These are phyloP conservation scores for Phalaenopsis equestris DNA, from an alignment of 106 monocot species.

Conservation along the genomic window DNA sequence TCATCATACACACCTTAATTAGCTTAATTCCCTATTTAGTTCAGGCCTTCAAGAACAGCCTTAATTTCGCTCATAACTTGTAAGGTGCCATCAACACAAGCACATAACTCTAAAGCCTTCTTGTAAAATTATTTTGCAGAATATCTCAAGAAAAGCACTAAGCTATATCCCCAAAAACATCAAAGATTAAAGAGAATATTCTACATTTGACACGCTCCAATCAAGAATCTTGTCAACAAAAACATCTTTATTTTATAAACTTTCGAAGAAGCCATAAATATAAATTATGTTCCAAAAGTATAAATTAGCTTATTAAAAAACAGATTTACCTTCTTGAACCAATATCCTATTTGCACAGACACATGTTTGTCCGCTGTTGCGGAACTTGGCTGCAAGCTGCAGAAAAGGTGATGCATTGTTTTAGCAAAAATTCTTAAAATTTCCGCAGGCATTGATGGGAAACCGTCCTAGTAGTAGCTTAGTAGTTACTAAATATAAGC, in stretches of 20 bases:
- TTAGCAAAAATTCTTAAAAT: conserved; percentile 1
- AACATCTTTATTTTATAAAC: background rate
- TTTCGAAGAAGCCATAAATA: background rate
- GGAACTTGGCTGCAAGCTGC: conserved; percentile 90
- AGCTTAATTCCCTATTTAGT: too few species aligned
- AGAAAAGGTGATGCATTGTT: conserved; percentile 2
- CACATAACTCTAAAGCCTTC: too few species aligned
- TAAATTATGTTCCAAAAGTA: background rate
- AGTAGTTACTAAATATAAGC: background rate
- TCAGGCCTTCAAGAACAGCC: too few species aligned
- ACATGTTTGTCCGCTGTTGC: conserved; percentile 96
- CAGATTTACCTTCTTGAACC: conserved; percentile 79
- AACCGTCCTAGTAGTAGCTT: background rate
- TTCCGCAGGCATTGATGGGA: background rate
- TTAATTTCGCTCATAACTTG: too few species aligned
- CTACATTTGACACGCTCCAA: background rate
- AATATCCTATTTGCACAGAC: conserved; percentile 96
- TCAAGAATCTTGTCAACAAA: background rate
- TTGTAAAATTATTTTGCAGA: too few species aligned
- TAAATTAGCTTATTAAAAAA: background rate
- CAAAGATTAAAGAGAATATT: background rate
- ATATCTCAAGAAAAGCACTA: background rate
- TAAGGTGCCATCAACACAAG: too few species aligned
- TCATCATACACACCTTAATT: too few species aligned
- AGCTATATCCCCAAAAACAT: background rate